Evolutionary conservation across 2,329 filamentous ascomycete species (phyloP), one percentile per base, ranked within the genome.

Genomic region (Aquanectria penicillioides): DNA sequence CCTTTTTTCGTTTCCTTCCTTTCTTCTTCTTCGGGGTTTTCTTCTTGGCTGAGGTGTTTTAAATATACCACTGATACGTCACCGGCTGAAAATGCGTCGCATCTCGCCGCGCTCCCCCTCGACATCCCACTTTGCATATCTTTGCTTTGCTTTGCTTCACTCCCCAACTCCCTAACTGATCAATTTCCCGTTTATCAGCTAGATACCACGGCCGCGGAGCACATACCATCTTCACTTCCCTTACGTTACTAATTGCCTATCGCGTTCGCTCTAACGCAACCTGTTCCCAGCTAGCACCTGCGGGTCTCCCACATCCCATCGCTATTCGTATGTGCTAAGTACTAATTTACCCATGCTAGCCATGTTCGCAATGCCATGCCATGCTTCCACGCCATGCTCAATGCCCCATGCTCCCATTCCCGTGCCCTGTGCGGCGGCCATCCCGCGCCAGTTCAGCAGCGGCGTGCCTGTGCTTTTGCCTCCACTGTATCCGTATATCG

Each of bases 11-110:
- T 23, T 4, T 22, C 13, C 9, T 29, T 18, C 17, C 10, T 31
- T 46, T 51, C 33, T 51, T 34, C 26, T 15, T 15, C 10, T 12
- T 37, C 22, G n/a, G 33, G 22, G 23, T 41, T 40, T 57, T 18
- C 33, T 17, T 48, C 29, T 31, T 20, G 18, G 22, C 12, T 55
- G 51, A 25, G 43, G 9, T 48, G 43, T 55, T 33, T 57, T 36
- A 34, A 20, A 40, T 51, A 51, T 37, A 43, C 40, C 41, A 51
- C 48, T 57, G 37, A 46, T 44, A 51, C 38, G 46, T 50, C 46
- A 57, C 38, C 37, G 46, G 25, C 29, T 34, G 44, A 25, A 40
- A 20, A 20, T 37, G 13, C 44, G 17, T 26, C 44, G 20, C 31
- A 36, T 47, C 26, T 47, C 26, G 18, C 31, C 44, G 29, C 31